A percentile compares a stretch with the other conserved stretches of the same genome.
phyloP scores from a whole-genome alignment of 352 stramenopile genomes.

The Phytophthora cactorum region DNA sequence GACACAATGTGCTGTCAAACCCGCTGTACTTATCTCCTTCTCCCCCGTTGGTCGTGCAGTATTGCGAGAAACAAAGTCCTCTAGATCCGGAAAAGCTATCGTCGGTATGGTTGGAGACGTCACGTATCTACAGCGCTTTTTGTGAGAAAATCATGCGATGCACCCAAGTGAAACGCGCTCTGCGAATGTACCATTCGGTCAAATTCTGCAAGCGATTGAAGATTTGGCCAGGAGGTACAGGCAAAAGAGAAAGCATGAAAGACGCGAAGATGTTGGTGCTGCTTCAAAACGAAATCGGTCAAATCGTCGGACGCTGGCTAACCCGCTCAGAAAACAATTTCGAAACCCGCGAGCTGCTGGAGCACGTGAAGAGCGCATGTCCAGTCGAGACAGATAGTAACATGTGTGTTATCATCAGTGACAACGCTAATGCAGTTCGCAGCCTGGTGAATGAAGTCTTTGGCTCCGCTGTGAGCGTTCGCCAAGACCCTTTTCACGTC shows the following conservation, averaged over 20 bases:
- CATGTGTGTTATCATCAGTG: neutral
- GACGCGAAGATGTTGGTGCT: no score
- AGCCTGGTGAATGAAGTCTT: conserved; percentile 4
- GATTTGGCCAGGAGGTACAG: no score
- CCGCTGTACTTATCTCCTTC: neutral
- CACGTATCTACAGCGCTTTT: no score
- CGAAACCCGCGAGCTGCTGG: neutral
- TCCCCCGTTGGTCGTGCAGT: no score
- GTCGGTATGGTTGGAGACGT: no score
- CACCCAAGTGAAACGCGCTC: no score
- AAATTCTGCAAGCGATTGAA: no score
- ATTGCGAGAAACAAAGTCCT: no score
- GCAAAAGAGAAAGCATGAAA: no score
- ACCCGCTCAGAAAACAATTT: conserved; percentile 10
- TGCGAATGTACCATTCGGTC: no score
- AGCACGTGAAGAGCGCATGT: neutral
- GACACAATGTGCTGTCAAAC: neutral
- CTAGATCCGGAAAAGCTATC: no score
- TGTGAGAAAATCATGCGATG: no score
- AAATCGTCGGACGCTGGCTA: conserved; percentile 6
- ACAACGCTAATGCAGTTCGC: conserved; percentile 5
- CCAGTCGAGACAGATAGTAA: neutral
- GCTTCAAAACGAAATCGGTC: conserved; percentile 11
- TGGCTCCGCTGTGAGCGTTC: neutral
- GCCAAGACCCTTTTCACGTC: conserved; percentile 18